Evolutionary conservation across 116 monocot genomes (phyloP), one percentile per base, ranked within the genome.

Genomic region (Thalassia testudinum): DNA sequence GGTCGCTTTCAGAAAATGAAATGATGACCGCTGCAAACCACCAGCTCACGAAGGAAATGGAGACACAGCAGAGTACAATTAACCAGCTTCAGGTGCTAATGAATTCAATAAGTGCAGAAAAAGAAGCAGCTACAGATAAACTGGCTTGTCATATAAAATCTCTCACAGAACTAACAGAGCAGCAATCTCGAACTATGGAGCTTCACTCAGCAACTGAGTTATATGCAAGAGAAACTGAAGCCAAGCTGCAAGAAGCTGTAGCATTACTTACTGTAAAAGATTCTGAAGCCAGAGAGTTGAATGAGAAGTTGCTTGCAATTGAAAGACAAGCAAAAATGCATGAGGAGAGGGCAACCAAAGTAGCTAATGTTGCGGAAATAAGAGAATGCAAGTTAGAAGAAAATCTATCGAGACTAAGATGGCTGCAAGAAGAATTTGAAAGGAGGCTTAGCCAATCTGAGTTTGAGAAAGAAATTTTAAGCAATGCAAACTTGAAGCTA

Each of bases 31-130:
- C 25, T 11, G 70, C 70, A 43, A 92, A 86, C 43, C 27, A 53
- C 29, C 68, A 71, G 58, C 68, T 90, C 28, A 79, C 66, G 54
- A 76, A 80, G 28, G 85, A 97, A 66, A 30, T 97, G 44, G 72
- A 76, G 59, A 61, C 54, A 44, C 60, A 66, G 52, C 68, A 72
- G 58, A 20, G 14, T 26, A 83, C 80, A 61, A 58, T 78, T 50
- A 62, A 70, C 62, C 83, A 83, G 37, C 70, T 92, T 57, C 62
- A 80, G 44, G 71, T 69, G 49, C 34, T 64, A 19, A 52, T 78
- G 43, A 69, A 37, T 37, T 75, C 78, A 27, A 42, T 74, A 59
- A 59, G 69, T 28, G 50, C 60, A 19, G 92, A 92, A 54, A 86
- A 79, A 66, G 82, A 79, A 34, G 67, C 66, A 57, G 61, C 72